Percentiles rank a stretch among this genome's conserved stretches.
These are phyloP conservation scores for Fusarium vanettenii DNA, from an alignment of 2,329 filamentous ascomycete genomes.

Conservation along the genomic window DNA sequence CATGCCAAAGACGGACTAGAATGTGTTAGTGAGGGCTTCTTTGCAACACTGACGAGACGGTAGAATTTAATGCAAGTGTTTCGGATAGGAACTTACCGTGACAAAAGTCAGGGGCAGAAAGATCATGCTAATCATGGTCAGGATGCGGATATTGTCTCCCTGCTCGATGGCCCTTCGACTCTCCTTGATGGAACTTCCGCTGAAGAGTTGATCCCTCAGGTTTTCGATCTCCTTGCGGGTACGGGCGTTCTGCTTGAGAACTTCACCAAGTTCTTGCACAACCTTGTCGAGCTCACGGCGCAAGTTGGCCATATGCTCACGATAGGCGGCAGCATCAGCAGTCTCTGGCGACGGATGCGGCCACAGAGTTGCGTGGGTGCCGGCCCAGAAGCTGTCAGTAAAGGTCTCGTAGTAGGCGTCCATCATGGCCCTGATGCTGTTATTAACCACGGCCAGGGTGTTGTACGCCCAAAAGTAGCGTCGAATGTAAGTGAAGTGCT, in stretches of 20 bases:
- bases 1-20: conserved; percentile 65
- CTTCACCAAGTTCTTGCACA: conserved; percentile 59
- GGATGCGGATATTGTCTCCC: conserved; percentile 69
- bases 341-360: conserved; percentile 61
- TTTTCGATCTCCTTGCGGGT: conserved; percentile 66
- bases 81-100: conserved; percentile 53
- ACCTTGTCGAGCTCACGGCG: conserved; percentile 63
- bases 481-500: conserved; percentile 69
- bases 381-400: conserved; percentile 68
- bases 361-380: conserved; percentile 66
- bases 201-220: conserved; percentile 71
- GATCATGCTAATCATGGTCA: conserved; percentile 71
- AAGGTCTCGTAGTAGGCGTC: conserved; percentile 68
- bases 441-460: conserved; percentile 69
- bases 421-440: conserved; percentile 68
- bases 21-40: not conserved
- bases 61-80: not conserved
- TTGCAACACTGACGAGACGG: not conserved
- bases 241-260: conserved; percentile 64
- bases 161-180: conserved; percentile 71
- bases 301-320: conserved; percentile 58
- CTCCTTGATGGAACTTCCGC: conserved; percentile 71
- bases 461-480: conserved; percentile 74
- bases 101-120: conserved; percentile 72
- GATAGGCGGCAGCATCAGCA: conserved; percentile 59